Conservation (phyloP, 2,329 filamentous ascomycete species). For the Colletotrichum sidae region DNA sequence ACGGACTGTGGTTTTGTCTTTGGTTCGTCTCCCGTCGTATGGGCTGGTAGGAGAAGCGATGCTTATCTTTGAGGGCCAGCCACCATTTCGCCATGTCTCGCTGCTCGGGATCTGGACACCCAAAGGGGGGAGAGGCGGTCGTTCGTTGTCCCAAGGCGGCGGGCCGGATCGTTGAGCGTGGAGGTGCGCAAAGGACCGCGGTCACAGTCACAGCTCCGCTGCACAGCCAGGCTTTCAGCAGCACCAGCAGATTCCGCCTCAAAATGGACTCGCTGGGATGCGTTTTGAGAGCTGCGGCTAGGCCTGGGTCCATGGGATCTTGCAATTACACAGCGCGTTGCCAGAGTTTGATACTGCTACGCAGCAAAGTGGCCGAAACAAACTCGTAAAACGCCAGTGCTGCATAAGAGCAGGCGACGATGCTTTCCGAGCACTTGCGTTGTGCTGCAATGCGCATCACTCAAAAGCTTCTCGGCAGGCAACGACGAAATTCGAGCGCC, state of each 20-base stretch:
- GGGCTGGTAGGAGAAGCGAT: background rate
- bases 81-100: constrained; percentile 12
- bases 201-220: constrained; percentile 14
- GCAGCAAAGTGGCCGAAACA: background rate
- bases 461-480: constrained; percentile 6
- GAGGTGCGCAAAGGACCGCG: background rate
- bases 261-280: constrained; percentile 21
- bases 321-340: too few species aligned
- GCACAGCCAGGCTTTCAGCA: constrained; percentile 28
- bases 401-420: constrained; percentile 9
- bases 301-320: constrained; percentile 8
- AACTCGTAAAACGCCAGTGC: background rate
- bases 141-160: constrained; percentile 19
- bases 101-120: constrained; percentile 7
- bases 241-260: constrained; percentile 29
- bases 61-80: constrained; percentile 21
- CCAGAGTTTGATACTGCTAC: background rate
- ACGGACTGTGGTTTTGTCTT: background rate
- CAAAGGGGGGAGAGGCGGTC: background rate
- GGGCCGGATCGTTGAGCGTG: constrained; percentile 15
- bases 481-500: constrained; percentile 4
- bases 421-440: constrained; percentile 10
- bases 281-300: constrained; percentile 13
- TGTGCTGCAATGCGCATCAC: constrained; percentile 13
- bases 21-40: constrained; percentile 7